These are phyloP conservation scores for Canariomyces notabilis DNA, from an alignment of 2,329 filamentous ascomycete species.

Conservation along the genomic window DNA sequence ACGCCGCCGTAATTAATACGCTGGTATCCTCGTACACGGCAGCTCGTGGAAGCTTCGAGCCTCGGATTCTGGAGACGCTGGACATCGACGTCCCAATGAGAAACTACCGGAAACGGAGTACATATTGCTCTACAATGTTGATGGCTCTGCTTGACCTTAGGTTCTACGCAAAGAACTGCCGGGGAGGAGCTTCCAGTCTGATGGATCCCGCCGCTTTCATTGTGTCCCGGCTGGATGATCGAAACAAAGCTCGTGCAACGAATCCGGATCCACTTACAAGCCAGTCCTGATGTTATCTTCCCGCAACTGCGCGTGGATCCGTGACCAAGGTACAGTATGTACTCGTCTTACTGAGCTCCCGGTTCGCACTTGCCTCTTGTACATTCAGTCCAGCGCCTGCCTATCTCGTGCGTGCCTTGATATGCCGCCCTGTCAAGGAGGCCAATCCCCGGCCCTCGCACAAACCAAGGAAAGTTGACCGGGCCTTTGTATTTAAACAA, in stretches of 20 bases:
- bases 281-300: too few relatives aligned
- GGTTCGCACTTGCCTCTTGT: background rate
- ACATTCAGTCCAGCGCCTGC: background rate
- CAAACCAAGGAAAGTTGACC: too few relatives aligned
- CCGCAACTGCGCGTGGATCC: slow-evolving; percentile 1
- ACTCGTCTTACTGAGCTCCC: background rate
- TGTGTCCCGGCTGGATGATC: background rate
- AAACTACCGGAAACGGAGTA: too few relatives aligned
- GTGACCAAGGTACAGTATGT: background rate
- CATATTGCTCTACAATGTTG: too few relatives aligned
- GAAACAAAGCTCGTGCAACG: background rate
- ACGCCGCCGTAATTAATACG: background rate
- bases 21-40: too few relatives aligned
- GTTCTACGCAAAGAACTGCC: too few relatives aligned
- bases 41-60: too few relatives aligned
- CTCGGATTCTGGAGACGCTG: too few relatives aligned
- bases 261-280: too few relatives aligned
- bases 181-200: background rate
- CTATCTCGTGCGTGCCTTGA: background rate
- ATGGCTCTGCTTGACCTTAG: background rate
- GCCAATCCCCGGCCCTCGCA: too few relatives aligned
- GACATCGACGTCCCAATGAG: too few relatives aligned
- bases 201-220: background rate
- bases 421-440: too few relatives aligned
- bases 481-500: background rate